Evolutionary conservation across 352 stramenopile species (phyloP).

Genomic region (Phytophthora chlamydospora): DNA sequence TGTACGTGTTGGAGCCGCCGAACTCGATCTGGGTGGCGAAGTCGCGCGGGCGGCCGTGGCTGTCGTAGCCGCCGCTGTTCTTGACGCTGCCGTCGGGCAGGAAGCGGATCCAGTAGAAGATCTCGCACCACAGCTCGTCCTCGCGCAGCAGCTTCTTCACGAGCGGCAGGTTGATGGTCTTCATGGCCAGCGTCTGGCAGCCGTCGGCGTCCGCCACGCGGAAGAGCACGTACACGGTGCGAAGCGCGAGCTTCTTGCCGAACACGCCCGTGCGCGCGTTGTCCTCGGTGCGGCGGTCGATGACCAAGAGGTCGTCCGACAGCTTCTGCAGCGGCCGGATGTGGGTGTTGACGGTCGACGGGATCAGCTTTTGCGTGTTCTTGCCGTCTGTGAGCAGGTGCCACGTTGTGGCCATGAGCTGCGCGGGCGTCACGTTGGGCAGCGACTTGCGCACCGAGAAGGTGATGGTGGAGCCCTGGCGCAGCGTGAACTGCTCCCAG

Average conservation of each 20-base stretch:
- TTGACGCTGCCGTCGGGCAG: constrained; percentile 17
- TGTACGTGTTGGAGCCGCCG: constrained; percentile 58
- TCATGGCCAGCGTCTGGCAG: constrained; percentile 54
- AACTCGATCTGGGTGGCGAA: constrained; percentile 37
- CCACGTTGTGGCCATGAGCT: constrained; percentile 47
- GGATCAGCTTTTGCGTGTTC: constrained; percentile 43
- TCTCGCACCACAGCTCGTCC: constrained; percentile 64
- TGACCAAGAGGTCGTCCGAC: constrained; percentile 45
- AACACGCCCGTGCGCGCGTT: constrained; percentile 23
- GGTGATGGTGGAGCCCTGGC: constrained; percentile 45
- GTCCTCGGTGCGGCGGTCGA: constrained; percentile 56
- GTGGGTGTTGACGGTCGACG: constrained; percentile 41
- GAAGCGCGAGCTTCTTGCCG: constrained; percentile 40
- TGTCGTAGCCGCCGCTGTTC: not conserved
- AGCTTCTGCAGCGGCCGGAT: constrained; percentile 54
- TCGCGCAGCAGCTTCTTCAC: constrained; percentile 47
- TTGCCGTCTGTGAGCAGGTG: constrained; percentile 42
- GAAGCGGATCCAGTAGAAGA: constrained; percentile 74
- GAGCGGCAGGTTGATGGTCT: constrained; percentile 61
- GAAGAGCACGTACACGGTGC: constrained; percentile 60
- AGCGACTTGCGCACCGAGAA: constrained; percentile 61
- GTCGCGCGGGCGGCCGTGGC: constrained; percentile 7
- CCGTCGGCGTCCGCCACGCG: constrained; percentile 31
- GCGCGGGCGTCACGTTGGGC: constrained; percentile 22
- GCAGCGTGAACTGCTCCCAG: constrained; percentile 55